Base-by-base conservation (phyloP, 495 filamentous ascomycete species). In the Neurospora terricola region DNA sequence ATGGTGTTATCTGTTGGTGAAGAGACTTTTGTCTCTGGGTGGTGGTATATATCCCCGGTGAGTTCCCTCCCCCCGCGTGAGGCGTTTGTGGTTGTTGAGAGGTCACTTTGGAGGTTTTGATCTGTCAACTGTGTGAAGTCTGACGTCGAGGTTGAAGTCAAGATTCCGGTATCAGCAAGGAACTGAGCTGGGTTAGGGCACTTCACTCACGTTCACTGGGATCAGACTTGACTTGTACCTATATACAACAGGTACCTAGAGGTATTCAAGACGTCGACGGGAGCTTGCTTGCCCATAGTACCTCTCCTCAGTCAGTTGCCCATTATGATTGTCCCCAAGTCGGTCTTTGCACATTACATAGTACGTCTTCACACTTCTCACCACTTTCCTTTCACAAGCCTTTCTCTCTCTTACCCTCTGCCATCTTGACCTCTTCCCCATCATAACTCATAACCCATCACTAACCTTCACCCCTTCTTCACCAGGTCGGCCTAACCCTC, bases 311-410 rank as follows among this genome's bases (percentile, higher is more conserved):
- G n/a, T 21, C 43, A 43, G 16, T 43, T 43, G 43, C n/a, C 43
- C 18, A 48, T 48, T 12, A 72, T 70, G 39, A 66, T 74, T 18
- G 23, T 74, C 34, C 73, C 73, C 37, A 69, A 59, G 18, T 37
- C 43, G 10, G 83, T 85, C 38, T 85, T 85, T 72, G 83, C 83
- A 3, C 84, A 86, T 72, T 83, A 84, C 72, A 83, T 85, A 6
- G 68, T 54, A 23, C 30, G 72, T 59, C n/a, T 18, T 21, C 39
- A 40, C 36, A 38, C 14, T 18, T 62, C 0, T 4, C 3, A 34
- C 3, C 3, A 34, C n/a, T 23, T 7, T n/a, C 3, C 0, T 48
- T 0, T 21, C 43, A 23, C n/a, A n/a, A n/a, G n/a, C n/a, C n/a
- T n/a, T n/a, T n/a, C n/a, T n/a, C n/a, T n/a, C n/a, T n/a, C n/a